Percentiles rank a stretch among this genome's conserved stretches.
phyloP scores from a whole-genome alignment of 345 rosid species.

The Crucihimalaya himalaica region DNA sequence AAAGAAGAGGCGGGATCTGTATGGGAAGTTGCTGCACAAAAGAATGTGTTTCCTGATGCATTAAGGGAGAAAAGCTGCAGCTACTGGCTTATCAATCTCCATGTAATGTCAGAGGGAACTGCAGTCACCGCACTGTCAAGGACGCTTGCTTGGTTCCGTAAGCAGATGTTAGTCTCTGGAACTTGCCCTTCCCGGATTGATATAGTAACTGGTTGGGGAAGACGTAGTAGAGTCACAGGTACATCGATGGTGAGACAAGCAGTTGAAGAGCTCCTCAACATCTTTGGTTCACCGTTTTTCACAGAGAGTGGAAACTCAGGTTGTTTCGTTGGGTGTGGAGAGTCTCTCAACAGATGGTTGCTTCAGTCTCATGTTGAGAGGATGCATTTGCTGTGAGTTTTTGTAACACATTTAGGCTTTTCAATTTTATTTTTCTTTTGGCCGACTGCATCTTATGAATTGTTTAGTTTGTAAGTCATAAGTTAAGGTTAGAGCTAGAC shows the following conservation, averaged over 20 bases:
- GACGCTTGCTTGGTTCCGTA: conserved; percentile 91
- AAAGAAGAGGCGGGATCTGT: conserved; percentile 93
- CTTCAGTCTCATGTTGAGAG: conserved; percentile 80
- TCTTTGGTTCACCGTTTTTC: conserved; percentile 80
- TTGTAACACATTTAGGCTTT: conserved; percentile 24
- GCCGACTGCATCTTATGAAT: neutral
- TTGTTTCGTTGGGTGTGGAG: conserved; percentile 87
- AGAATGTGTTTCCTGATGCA: conserved; percentile 83
- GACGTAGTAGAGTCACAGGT: conserved; percentile 90
- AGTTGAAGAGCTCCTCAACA: conserved; percentile 70
- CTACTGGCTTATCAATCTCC: conserved; percentile 94
- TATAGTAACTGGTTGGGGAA: conserved; percentile 96
- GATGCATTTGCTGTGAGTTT: conserved; percentile 78
- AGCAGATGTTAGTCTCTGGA: conserved; percentile 67
- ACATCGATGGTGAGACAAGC: conserved; percentile 81
- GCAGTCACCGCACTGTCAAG: conserved; percentile 81
- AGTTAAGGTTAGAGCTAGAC: conserved; percentile 18
- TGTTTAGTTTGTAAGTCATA: conserved; percentile 25
- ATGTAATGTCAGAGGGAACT: conserved; percentile 96
- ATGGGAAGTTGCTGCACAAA: conserved; percentile 90
- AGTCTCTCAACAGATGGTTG: conserved; percentile 75
- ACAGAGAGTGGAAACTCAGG: conserved; percentile 82
- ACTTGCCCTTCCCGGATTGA: conserved; percentile 71
- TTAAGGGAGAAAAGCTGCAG: conserved; percentile 71
- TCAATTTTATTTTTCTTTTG: neutral